A percentile compares a stretch with the other conserved stretches of the same genome.
Evolutionary conservation across 441 rosid species (phyloP).

Genomic region (Gossypium davidsonii): DNA sequence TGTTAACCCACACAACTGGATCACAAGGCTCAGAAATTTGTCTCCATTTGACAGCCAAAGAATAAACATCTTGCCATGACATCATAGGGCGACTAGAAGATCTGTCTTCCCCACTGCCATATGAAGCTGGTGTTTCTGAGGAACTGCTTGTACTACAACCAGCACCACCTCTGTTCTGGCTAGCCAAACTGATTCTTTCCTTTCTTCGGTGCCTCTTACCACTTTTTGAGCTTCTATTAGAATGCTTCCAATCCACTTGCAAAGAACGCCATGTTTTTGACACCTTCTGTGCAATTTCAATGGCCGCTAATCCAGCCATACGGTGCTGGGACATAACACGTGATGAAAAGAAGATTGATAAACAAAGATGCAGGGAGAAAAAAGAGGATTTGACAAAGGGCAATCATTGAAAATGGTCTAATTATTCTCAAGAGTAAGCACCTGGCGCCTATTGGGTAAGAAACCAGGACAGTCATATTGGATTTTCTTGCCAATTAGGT

Average conservation of each 20-base stretch:
- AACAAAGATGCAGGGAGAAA: constrained; percentile 5
- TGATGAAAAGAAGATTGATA: constrained; percentile 16
- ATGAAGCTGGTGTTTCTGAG: constrained; percentile 57
- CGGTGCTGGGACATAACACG: constrained; percentile 67
- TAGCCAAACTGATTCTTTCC: constrained; percentile 59
- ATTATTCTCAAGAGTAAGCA: not conserved
- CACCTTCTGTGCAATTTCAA: constrained; percentile 91
- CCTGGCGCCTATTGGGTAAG: constrained; percentile 14
- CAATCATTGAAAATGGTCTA: not conserved
- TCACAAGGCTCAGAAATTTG: constrained; percentile 99
- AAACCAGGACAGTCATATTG: constrained; percentile 30
- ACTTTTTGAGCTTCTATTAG: constrained; percentile 51
- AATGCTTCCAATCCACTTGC: constrained; percentile 68
- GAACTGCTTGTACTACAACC: constrained; percentile 89
- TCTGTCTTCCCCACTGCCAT: constrained; percentile 62
- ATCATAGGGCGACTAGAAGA: constrained; percentile 50
- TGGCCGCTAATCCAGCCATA: constrained; percentile 97
- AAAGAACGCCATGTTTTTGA: constrained; percentile 88
- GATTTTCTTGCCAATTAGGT: constrained; percentile 81
- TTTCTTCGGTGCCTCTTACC: constrained; percentile 69
- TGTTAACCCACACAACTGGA: constrained; percentile 97
- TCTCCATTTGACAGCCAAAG: constrained; percentile 91
- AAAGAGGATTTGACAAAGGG: not conserved
- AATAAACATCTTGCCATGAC: constrained; percentile 87
- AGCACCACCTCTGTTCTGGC: constrained; percentile 97